phyloP scores from a whole-genome alignment of 2,329 filamentous ascomycete genomes.

The Mariannaea elegans region DNA sequence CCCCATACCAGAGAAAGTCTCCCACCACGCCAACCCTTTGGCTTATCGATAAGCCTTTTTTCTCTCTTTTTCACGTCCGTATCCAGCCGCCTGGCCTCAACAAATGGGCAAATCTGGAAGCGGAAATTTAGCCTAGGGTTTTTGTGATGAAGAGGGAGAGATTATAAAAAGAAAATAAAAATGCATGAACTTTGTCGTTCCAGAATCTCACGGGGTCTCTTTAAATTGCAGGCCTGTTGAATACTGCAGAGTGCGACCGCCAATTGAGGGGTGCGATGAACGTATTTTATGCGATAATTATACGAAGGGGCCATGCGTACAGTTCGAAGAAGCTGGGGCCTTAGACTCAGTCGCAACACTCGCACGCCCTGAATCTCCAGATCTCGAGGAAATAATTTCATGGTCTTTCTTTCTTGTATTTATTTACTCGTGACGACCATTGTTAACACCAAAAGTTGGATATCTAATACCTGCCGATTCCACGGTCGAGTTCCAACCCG shows the following conservation, averaged over 20 bases:
- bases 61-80: neutral
- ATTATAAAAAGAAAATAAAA: neutral
- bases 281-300: no score
- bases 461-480: conserved; percentile 25
- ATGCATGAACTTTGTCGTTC: neutral
- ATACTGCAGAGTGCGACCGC: neutral
- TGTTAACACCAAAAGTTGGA: conserved; percentile 22
- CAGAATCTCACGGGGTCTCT: neutral
- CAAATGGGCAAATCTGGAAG: no score
- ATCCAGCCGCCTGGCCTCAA: no score
- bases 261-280: neutral
- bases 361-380: neutral
- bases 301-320: no score
- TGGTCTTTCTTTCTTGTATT: neutral
- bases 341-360: no score
- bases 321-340: no score
- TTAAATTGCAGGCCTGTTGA: conserved; percentile 1
- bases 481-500: conserved; percentile 20
- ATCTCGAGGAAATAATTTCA: neutral
- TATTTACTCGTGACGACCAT: neutral
- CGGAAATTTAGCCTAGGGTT: no score
- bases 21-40: conserved; percentile 32
- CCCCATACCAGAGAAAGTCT: conserved; percentile 25
- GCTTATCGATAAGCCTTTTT: conserved; percentile 44
- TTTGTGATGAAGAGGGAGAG: neutral